A percentile compares a stretch with the other conserved stretches of the same genome.
These are phyloP conservation scores for Priceomyces haplophilus DNA, from an alignment of 805 yeast genomes.

Conservation along the genomic window DNA sequence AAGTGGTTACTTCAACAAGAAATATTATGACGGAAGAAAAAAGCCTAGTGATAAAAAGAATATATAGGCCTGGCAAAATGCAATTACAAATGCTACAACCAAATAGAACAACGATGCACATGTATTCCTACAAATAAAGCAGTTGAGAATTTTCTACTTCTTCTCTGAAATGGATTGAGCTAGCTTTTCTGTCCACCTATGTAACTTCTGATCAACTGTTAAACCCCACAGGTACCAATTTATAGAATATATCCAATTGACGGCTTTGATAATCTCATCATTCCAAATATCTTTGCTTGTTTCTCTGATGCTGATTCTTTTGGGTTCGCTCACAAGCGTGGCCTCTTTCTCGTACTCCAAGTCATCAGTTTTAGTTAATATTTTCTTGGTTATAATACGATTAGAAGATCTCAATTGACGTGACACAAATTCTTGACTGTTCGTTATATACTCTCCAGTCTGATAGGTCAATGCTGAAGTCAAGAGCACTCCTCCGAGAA, in stretches of 20 bases:
- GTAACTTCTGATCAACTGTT: constrained; percentile 31
- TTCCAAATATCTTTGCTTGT: constrained; percentile 79
- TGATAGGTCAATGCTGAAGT: constrained; percentile 62
- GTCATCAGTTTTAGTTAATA: constrained; percentile 47
- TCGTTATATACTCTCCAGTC: constrained; percentile 54
- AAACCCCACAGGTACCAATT: constrained; percentile 45
- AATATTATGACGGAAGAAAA: constrained; percentile 5
- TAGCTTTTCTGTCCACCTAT: constrained; percentile 26
- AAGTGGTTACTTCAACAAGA: constrained; percentile 42
- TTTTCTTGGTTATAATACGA: constrained; percentile 50
- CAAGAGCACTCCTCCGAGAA: constrained; percentile 52
- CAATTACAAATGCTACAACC: too few relatives aligned
- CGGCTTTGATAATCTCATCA: constrained; percentile 61
- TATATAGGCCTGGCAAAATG: too few relatives aligned
- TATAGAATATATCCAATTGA: constrained; percentile 59
- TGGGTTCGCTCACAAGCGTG: constrained; percentile 16
- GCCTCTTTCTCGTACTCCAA: constrained; percentile 45
- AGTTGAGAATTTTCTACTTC: not conserved
- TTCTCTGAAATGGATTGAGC: constrained; percentile 7
- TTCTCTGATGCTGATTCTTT: constrained; percentile 47
- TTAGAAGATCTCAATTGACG: constrained; percentile 47
- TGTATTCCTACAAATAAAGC: not conserved
- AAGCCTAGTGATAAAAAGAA: too few relatives aligned
- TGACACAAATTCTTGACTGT: constrained; percentile 46
- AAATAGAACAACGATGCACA: not conserved